Percentiles rank a stretch among this genome's conserved stretches.
phyloP scores from a whole-genome alignment of 2,329 filamentous ascomycete genomes.

The Fonsecaea nubica region DNA sequence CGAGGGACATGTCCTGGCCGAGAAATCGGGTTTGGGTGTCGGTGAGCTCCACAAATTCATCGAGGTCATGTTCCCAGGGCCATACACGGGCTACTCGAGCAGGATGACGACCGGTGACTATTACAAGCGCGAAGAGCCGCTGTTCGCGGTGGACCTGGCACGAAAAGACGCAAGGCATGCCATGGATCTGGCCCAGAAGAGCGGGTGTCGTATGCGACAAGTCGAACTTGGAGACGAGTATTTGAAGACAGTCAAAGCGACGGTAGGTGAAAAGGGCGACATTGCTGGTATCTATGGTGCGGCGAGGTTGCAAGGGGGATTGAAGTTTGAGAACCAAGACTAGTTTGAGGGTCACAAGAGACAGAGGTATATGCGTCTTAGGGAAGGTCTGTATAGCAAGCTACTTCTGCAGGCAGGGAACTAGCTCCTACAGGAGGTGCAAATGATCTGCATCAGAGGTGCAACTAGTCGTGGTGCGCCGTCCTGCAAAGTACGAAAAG shows the following conservation, averaged over 20 bases:
- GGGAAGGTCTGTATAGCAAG: not conserved
- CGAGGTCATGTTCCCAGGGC: conserved; percentile 74
- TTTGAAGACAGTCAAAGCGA: conserved; percentile 71
- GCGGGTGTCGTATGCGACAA: conserved; percentile 68
- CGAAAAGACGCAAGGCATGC: conserved; percentile 83
- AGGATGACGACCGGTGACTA: conserved; percentile 80
- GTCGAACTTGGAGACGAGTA: conserved; percentile 73
- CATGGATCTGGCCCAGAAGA: conserved; percentile 66
- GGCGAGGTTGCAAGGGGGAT: conserved; percentile 73
- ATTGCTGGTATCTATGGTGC: conserved; percentile 84
- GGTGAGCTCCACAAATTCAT: conserved; percentile 75
- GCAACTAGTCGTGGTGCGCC: not conserved
- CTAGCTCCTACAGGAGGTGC: not conserved
- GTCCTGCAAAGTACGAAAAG: conserved; percentile 3
- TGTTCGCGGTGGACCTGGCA: conserved; percentile 82
- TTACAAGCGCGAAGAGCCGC: conserved; percentile 74
- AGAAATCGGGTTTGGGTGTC: conserved; percentile 77
- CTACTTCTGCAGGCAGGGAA: not conserved
- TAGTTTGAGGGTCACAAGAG: not conserved
- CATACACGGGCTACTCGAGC: conserved; percentile 75
- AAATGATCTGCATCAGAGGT: not conserved
- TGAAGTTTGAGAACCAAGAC: conserved; percentile 72
- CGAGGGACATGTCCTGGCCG: conserved; percentile 78
- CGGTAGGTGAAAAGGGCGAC: conserved; percentile 62
- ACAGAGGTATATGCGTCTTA: not conserved